Evolutionary conservation across 805 yeast genomes (phyloP).

Genomic region (Hemisphaericaspora nanyangensis): DNA sequence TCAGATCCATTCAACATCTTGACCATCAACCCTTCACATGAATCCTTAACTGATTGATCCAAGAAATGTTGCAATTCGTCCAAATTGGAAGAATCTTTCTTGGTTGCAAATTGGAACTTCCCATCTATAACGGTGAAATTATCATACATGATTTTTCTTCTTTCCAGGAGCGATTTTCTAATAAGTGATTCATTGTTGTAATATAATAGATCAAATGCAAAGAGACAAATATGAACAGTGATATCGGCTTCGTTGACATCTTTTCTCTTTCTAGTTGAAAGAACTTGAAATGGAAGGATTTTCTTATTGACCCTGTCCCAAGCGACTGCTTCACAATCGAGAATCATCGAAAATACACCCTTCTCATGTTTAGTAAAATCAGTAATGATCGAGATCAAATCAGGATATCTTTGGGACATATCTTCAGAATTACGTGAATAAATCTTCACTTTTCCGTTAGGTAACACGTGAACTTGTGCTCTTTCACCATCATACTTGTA

Average conservation of each 20-base stretch:
- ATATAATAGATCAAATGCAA: constrained; percentile 84
- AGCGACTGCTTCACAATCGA: constrained; percentile 97
- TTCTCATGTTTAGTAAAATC: constrained; percentile 42
- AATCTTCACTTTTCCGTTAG: constrained; percentile 63
- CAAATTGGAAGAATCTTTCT: constrained; percentile 62
- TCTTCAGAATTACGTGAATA: constrained; percentile 95
- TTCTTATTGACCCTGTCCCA: constrained; percentile 80
- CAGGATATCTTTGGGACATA: constrained; percentile 96
- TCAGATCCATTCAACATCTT: constrained; percentile 80
- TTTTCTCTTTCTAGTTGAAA: constrained; percentile 91
- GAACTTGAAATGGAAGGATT: constrained; percentile 88
- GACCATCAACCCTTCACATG: constrained; percentile 96
- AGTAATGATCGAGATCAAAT: constrained; percentile 65
- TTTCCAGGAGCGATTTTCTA: constrained; percentile 59
- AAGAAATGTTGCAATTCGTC: constrained; percentile 78
- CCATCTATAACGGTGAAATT: constrained; percentile 64
- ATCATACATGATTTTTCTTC: constrained; percentile 58
- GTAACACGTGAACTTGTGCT: constrained; percentile 83
- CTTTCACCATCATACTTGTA: constrained; percentile 98
- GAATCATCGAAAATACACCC: constrained; percentile 53
- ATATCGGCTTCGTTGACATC: constrained; percentile 86
- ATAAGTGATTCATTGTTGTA: constrained; percentile 71
- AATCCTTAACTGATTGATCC: constrained; percentile 82
- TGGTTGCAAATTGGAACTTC: constrained; percentile 76
- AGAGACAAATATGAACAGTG: constrained; percentile 86